Evolutionary conservation across 345 rosid species (phyloP).

Genomic region (Moricandia arvensis): DNA sequence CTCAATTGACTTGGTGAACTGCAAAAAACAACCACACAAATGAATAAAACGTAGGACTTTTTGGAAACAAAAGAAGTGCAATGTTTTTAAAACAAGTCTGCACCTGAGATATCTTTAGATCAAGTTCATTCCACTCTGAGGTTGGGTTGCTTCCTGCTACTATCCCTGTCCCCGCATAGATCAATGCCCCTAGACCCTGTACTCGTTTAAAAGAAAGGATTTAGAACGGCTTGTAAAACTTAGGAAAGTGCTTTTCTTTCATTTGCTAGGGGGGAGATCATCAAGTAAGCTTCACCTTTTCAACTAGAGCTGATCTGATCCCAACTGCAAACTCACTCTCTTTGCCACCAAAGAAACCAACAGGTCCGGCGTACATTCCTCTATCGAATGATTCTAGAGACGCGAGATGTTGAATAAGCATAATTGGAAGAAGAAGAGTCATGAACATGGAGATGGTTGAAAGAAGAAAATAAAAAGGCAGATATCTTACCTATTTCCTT

Average conservation of each 20-base stretch:
- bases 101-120: conserved; percentile 95
- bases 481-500: conserved; percentile 64
- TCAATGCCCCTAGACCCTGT: conserved; percentile 79
- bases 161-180: conserved; percentile 92
- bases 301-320: conserved; percentile 86
- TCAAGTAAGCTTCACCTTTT: conserved; percentile 51
- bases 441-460: too few relatives aligned
- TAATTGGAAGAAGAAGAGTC: too few relatives aligned
- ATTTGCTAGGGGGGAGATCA: neutral
- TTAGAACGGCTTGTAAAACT: conserved; percentile 2
- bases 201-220: neutral
- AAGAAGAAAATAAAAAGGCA: neutral
- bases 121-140: conserved; percentile 92
- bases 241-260: neutral
- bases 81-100: neutral
- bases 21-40: conserved; percentile 5
- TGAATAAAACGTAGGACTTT: neutral
- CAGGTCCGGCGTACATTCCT: conserved; percentile 96
- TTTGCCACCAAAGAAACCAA: conserved; percentile 93
- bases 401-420: neutral
- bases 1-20: conserved; percentile 39
- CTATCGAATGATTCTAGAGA: conserved; percentile 73
- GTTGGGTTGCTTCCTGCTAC: conserved; percentile 86
- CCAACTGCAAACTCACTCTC: conserved; percentile 98
- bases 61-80: neutral